These are phyloP conservation scores for Closterium sp. DNA, from an alignment of 139 green algal genomes.

Conservation along the genomic window DNA sequence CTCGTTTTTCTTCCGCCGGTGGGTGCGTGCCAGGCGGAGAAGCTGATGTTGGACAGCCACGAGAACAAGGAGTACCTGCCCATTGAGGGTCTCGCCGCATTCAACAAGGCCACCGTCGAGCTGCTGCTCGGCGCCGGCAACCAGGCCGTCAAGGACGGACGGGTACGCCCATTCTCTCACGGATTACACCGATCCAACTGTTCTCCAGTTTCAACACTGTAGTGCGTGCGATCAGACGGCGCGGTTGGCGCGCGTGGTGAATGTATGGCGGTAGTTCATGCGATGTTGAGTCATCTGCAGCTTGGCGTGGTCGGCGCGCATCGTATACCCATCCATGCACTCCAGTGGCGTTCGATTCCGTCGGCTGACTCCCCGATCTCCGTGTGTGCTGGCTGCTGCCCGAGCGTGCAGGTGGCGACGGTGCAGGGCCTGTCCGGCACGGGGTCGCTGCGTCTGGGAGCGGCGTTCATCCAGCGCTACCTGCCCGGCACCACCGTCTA, in stretches of 20 bases:
- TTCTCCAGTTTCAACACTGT: too few species aligned
- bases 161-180: neutral
- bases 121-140: constrained; percentile 26
- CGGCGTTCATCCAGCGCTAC: constrained; percentile 77
- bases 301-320: too few species aligned
- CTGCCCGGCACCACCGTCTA: constrained; percentile 9
- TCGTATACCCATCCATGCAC: too few species aligned
- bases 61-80: constrained; percentile 69
- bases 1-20: neutral
- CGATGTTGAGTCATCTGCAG: too few species aligned
- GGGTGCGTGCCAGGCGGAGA: constrained; percentile 74
- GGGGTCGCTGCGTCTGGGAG: constrained; percentile 85
- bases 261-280: too few species aligned
- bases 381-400: neutral
- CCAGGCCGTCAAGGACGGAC: constrained; percentile 56
- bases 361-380: too few species aligned
- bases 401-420: constrained; percentile 55
- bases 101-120: constrained; percentile 62
- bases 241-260: too few species aligned
- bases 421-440: constrained; percentile 93
- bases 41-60: constrained; percentile 75
- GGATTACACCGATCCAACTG: too few species aligned
- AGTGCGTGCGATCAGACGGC: too few species aligned
- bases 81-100: constrained; percentile 76
- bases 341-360: too few species aligned